phyloP scores from a whole-genome alignment of 2,329 filamentous ascomycete genomes.

The Pezicula carpinea region DNA sequence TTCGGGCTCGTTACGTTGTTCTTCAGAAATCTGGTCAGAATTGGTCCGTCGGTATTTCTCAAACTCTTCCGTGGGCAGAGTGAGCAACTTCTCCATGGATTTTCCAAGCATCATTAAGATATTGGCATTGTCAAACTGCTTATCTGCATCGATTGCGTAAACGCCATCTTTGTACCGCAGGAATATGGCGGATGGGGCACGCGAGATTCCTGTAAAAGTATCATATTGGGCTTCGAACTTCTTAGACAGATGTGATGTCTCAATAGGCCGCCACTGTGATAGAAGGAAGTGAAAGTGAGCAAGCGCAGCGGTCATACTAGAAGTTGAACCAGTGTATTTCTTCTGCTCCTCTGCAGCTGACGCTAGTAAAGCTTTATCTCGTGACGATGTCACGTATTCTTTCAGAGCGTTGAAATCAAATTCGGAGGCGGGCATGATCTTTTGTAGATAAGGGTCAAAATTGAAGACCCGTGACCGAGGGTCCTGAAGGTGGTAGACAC shows the following conservation, averaged over 20 bases:
- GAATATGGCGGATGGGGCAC: conserved; percentile 75
- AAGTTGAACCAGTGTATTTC: conserved; percentile 92
- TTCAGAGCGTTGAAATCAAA: conserved; percentile 89
- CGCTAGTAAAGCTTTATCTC: conserved; percentile 66
- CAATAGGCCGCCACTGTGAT: conserved; percentile 74
- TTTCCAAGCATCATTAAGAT: conserved; percentile 89
- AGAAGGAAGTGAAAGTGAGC: conserved; percentile 91
- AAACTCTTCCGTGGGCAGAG: conserved; percentile 74
- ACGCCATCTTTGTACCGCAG: conserved; percentile 76
- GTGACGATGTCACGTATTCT: conserved; percentile 86
- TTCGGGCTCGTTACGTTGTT: conserved; percentile 68
- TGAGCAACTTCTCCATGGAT: conserved; percentile 94
- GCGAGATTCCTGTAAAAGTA: conserved; percentile 68
- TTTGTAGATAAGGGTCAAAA: conserved; percentile 90
- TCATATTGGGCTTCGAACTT: conserved; percentile 56
- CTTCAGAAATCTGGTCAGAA: conserved; percentile 64
- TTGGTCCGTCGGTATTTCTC: conserved; percentile 74
- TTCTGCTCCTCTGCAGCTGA: conserved; percentile 63
- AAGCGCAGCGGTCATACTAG: conserved; percentile 86
- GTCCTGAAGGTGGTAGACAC: conserved; percentile 89
- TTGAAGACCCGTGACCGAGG: conserved; percentile 85
- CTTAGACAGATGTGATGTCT: conserved; percentile 61
- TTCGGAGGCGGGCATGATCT: conserved; percentile 87
- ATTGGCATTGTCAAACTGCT: conserved; percentile 80
- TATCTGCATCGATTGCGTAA: conserved; percentile 95